phyloP scores from a whole-genome alignment of 768 basidiomycete species.

The Russula dissimulans region DNA sequence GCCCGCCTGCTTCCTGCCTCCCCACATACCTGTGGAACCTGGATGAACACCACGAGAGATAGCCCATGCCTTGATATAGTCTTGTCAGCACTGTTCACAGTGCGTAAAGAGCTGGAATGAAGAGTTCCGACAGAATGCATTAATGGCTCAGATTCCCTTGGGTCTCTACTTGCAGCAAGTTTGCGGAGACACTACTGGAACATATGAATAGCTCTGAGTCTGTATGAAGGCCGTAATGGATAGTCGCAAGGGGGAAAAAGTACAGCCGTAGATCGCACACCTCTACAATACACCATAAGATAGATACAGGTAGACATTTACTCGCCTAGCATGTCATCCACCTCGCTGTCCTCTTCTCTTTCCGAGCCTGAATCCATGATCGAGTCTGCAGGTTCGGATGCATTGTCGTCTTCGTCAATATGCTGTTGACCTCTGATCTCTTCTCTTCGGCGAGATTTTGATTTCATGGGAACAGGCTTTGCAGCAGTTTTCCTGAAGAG shows the following conservation, averaged over 20 bases:
- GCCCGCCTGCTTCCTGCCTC: too few relatives aligned
- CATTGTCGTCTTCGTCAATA: not conserved
- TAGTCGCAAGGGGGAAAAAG: not conserved
- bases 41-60: too few relatives aligned
- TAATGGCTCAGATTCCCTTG: too few relatives aligned
- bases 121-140: too few relatives aligned
- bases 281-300: not conserved
- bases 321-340: slow-evolving; percentile 18
- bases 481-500: not conserved
- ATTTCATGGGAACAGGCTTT: not conserved
- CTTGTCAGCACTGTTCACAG: too few relatives aligned
- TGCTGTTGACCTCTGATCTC: not conserved
- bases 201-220: not conserved
- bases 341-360: slow-evolving; percentile 16
- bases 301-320: not conserved
- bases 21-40: too few relatives aligned
- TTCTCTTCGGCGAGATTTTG: not conserved
- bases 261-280: slow-evolving; percentile 13
- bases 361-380: slow-evolving; percentile 17
- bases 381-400: slow-evolving; percentile 14
- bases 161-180: not conserved
- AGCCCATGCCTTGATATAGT: too few relatives aligned
- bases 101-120: too few relatives aligned
- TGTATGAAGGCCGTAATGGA: not conserved
- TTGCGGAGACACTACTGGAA: not conserved